Percentiles rank a stretch among this genome's conserved stretches.
phyloP scores from a whole-genome alignment of 164 flowering plant genomes.

The Magnolia kwangsiensis region DNA sequence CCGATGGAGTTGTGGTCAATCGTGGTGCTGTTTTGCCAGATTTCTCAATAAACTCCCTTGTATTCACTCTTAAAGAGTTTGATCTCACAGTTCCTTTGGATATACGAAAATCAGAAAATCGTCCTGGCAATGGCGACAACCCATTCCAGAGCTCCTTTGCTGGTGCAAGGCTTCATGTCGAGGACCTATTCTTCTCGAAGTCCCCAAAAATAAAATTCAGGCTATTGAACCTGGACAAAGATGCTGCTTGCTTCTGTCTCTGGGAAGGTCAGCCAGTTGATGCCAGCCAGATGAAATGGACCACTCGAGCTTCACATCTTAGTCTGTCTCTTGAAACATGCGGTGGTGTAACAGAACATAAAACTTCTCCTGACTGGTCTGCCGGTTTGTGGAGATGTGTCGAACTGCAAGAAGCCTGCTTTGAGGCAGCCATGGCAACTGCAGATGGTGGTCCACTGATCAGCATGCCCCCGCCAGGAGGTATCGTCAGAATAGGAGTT shows the following conservation, averaged over 20 bases:
- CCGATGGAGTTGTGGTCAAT: slow-evolving; percentile 83
- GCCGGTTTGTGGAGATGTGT: slow-evolving; percentile 78
- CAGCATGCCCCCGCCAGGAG: slow-evolving; percentile 88
- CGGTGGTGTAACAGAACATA: slow-evolving; percentile 18
- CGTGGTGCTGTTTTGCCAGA: slow-evolving; percentile 81
- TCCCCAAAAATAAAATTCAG: slow-evolving; percentile 57
- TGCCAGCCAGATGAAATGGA: slow-evolving; percentile 84
- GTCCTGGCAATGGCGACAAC: slow-evolving; percentile 11
- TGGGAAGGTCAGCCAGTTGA: slow-evolving; percentile 94
- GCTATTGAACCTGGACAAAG: slow-evolving; percentile 80
- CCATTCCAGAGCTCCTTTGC: slow-evolving; percentile 40
- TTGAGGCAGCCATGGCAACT: slow-evolving; percentile 93
- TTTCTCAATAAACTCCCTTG: slow-evolving; percentile 67
- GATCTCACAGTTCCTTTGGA: slow-evolving; percentile 72
- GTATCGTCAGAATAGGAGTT: slow-evolving; percentile 80
- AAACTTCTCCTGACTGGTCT: slow-evolving; percentile 26
- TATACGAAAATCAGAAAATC: slow-evolving; percentile 17
- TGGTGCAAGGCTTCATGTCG: slow-evolving; percentile 90
- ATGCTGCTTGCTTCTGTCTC: slow-evolving; percentile 92
- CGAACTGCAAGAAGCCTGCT: slow-evolving; percentile 60
- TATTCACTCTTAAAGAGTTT: slow-evolving; percentile 61
- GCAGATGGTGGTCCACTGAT: slow-evolving; percentile 81
- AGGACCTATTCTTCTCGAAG: slow-evolving; percentile 55
- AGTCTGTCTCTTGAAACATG: slow-evolving; percentile 70
- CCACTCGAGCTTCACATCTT: slow-evolving; percentile 55